Conservation (phyloP, 768 basidiomycete species). For the Phanerochaete carnosa region DNA sequence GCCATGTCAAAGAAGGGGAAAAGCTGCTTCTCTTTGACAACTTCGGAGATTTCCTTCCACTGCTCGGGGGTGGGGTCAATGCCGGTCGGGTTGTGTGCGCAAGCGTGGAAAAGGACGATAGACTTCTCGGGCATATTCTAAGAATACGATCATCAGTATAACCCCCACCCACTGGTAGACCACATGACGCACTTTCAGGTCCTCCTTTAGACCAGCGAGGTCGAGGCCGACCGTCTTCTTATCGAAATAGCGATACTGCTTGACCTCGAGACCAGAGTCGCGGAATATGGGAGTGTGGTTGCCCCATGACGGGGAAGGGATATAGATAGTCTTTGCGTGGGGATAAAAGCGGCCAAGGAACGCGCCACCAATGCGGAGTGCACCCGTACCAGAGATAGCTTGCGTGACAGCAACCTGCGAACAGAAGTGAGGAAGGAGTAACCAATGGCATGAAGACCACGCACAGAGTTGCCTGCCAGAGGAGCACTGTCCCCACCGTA, state of each 20-base stretch:
- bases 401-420: conserved; percentile 81
- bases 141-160: not conserved
- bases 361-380: conserved; percentile 90
- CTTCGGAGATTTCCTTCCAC: conserved; percentile 87
- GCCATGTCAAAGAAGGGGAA: conserved; percentile 99
- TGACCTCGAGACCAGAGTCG: conserved; percentile 93
- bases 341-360: conserved; percentile 91
- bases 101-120: conserved; percentile 91
- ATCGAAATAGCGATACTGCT: conserved; percentile 91
- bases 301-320: conserved; percentile 95
- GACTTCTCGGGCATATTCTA: conserved; percentile 72
- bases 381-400: conserved; percentile 97
- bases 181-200: conserved; percentile 59
- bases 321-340: conserved; percentile 82
- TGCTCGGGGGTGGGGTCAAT: conserved; percentile 92
- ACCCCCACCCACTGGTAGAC: not conserved
- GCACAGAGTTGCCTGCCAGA: conserved; percentile 66
- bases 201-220: conserved; percentile 85
- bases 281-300: conserved; percentile 94
- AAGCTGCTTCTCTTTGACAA: conserved; percentile 83
- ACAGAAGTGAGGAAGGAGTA: not conserved
- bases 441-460: conserved; percentile 26
- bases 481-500: conserved; percentile 82
- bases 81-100: conserved; percentile 99
- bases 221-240: conserved; percentile 89